Evolutionary conservation across 2,329 filamentous ascomycete species (phyloP).

Genomic region (Coniochaeta hoffmannii): DNA sequence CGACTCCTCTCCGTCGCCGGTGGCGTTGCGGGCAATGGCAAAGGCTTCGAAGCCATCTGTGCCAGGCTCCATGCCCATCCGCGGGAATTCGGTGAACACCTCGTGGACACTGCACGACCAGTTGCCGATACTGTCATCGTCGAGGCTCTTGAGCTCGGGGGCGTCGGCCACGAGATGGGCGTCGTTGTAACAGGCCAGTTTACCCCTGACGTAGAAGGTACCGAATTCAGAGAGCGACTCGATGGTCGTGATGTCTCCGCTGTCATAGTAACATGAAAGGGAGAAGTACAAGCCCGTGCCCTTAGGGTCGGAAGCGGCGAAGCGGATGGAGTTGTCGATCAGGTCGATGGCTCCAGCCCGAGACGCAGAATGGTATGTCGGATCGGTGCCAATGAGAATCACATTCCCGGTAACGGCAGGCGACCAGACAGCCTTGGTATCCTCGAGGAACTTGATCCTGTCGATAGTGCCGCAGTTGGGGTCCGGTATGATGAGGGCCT

Average conservation of each 20-base stretch:
- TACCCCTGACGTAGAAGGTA: slow-evolving; percentile 29
- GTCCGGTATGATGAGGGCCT: slow-evolving; percentile 35
- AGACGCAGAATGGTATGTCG: slow-evolving; percentile 21
- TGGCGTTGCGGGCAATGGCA: slow-evolving; percentile 29
- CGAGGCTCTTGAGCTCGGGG: slow-evolving; percentile 22
- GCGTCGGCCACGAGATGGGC: slow-evolving; percentile 31
- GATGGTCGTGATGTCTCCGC: slow-evolving; percentile 11
- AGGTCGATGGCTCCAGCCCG: slow-evolving; percentile 23
- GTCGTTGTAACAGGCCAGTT: slow-evolving; percentile 30
- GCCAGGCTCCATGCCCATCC: slow-evolving; percentile 13
- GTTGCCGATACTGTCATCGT: slow-evolving; percentile 28
- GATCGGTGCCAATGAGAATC: slow-evolving; percentile 32
- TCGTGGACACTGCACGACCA: slow-evolving; percentile 36
- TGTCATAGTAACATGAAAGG: slow-evolving; percentile 33
- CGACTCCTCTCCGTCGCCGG: slow-evolving; percentile 22
- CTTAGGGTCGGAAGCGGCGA: slow-evolving; percentile 21
- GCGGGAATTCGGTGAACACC: slow-evolving; percentile 29
- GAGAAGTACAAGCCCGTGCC: slow-evolving; percentile 32
- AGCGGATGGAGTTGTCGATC: slow-evolving; percentile 29
- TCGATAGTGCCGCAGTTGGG: slow-evolving; percentile 21
- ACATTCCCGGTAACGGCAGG: slow-evolving; percentile 32
- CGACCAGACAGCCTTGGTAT: slow-evolving; percentile 30
- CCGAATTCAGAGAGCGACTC: slow-evolving; percentile 25
- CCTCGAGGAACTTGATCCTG: slow-evolving; percentile 27
- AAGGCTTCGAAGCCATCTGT: slow-evolving; percentile 28